These are phyloP conservation scores for Euphorbia schlechtendalii DNA, from an alignment of 441 rosid species.

Conservation along the genomic window DNA sequence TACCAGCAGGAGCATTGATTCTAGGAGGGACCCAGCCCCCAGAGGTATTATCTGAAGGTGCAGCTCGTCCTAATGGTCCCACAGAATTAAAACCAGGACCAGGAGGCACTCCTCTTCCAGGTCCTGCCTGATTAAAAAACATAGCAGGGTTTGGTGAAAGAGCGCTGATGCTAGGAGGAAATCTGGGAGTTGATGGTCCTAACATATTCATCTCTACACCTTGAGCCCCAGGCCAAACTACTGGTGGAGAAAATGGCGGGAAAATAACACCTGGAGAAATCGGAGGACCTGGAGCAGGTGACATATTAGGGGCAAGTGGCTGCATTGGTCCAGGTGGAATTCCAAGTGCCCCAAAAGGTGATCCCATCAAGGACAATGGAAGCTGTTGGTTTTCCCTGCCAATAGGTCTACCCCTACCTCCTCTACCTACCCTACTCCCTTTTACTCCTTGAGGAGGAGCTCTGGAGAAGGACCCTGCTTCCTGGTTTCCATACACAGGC, in stretches of 20 bases:
- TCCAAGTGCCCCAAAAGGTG: constrained; percentile 86
- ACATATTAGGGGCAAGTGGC: constrained; percentile 76
- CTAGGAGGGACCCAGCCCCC: constrained; percentile 92
- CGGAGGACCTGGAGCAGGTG: constrained; percentile 81
- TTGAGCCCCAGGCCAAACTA: constrained; percentile 89
- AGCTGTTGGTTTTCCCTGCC: constrained; percentile 91
- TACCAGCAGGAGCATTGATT: constrained; percentile 64
- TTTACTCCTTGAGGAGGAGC: constrained; percentile 53
- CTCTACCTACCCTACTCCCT: constrained; percentile 79
- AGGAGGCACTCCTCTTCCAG: constrained; percentile 84
- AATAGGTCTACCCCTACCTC: constrained; percentile 73
- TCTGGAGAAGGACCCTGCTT: constrained; percentile 48
- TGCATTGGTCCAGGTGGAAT: constrained; percentile 92
- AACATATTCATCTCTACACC: constrained; percentile 91
- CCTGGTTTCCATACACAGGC: constrained; percentile 53
- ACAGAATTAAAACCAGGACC: constrained; percentile 55
- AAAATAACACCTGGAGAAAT: constrained; percentile 74
- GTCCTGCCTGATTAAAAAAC: constrained; percentile 74
- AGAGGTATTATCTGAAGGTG: constrained; percentile 59
- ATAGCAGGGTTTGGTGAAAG: constrained; percentile 59
- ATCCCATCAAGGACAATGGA: constrained; percentile 75
- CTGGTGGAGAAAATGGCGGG: constrained; percentile 72
- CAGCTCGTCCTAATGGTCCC: constrained; percentile 67
- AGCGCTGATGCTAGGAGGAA: constrained; percentile 61
- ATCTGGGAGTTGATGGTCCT: constrained; percentile 78